phyloP scores from a whole-genome alignment of 2,329 filamentous ascomycete genomes.

The Aureobasidium sp. region DNA sequence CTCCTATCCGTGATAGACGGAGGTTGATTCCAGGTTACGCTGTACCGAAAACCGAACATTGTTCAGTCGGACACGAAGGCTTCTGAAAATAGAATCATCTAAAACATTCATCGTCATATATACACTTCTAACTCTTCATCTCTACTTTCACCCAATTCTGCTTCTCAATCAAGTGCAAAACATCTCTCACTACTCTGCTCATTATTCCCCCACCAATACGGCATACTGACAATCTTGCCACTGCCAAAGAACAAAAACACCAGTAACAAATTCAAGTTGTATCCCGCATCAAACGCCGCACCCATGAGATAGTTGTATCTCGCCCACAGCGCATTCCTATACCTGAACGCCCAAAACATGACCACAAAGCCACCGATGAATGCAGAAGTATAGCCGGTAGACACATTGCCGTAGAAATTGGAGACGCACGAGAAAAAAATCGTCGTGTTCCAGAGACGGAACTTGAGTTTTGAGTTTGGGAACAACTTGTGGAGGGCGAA shows the following conservation, averaged over 20 bases:
- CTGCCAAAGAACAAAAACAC: conserved; percentile 40
- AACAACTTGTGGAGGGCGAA: conserved; percentile 48
- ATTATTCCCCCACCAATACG: conserved; percentile 60
- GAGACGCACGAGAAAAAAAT: conserved; percentile 54
- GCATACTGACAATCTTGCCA: conserved; percentile 48
- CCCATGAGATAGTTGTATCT: conserved; percentile 40
- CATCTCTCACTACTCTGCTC: conserved; percentile 50
- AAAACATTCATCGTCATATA: neutral
- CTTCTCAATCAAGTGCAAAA: conserved; percentile 32
- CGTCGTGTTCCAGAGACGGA: conserved; percentile 54
- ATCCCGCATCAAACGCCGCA: conserved; percentile 37
- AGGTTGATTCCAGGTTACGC: too few species aligned
- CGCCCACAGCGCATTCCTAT: conserved; percentile 38
- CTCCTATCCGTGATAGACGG: too few species aligned
- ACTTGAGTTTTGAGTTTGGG: conserved; percentile 47
- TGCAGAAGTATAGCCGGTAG: conserved; percentile 49
- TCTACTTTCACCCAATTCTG: too few species aligned
- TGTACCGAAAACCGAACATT: too few species aligned
- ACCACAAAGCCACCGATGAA: conserved; percentile 41
- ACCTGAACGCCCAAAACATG: conserved; percentile 43
- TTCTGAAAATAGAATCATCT: neutral
- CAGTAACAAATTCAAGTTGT: conserved; percentile 55
- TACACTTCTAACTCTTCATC: neutral
- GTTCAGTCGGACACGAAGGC: too few species aligned
- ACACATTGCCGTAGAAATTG: conserved; percentile 55